Conservation (phyloP, 345 rosid species). For the Citrus maxima region DNA sequence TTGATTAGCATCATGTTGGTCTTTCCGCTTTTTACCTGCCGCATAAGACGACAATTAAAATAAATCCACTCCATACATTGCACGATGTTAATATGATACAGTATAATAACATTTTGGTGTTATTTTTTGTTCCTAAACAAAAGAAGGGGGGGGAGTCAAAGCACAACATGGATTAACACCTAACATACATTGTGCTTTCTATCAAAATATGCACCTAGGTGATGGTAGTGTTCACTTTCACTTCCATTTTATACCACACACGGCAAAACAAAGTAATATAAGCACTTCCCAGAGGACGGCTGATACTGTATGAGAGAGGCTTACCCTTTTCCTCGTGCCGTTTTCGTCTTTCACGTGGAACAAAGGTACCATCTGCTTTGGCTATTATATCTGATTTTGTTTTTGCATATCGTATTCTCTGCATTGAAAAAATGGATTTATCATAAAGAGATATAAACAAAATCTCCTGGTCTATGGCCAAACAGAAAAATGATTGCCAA, state of each 20-base stretch:
- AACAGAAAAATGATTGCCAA: not conserved
- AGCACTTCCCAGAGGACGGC: not conserved
- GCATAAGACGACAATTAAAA: conserved; percentile 7
- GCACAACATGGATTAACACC: no score
- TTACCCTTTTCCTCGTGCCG: conserved; percentile 93
- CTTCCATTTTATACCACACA: not conserved
- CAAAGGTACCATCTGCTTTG: conserved; percentile 97
- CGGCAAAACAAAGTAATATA: not conserved
- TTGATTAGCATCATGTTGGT: conserved; percentile 78
- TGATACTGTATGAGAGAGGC: not conserved
- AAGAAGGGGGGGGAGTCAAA: no score
- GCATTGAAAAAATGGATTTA: conserved; percentile 11
- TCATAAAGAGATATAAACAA: not conserved
- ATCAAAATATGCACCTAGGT: not conserved
- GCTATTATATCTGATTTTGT: conserved; percentile 90
- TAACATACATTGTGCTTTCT: not conserved
- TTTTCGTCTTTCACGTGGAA: conserved; percentile 92
- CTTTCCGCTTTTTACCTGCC: conserved; percentile 81
- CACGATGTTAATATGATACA: not conserved
- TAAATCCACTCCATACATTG: not conserved
- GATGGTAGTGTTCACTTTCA: not conserved
- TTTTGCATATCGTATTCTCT: conserved; percentile 96
- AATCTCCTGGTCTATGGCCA: not conserved
- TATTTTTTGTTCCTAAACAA: not conserved
- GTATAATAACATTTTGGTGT: not conserved